Conservation (phyloP, 371 early-diverging fungal species). For the Rhizopus sp. region DNA sequence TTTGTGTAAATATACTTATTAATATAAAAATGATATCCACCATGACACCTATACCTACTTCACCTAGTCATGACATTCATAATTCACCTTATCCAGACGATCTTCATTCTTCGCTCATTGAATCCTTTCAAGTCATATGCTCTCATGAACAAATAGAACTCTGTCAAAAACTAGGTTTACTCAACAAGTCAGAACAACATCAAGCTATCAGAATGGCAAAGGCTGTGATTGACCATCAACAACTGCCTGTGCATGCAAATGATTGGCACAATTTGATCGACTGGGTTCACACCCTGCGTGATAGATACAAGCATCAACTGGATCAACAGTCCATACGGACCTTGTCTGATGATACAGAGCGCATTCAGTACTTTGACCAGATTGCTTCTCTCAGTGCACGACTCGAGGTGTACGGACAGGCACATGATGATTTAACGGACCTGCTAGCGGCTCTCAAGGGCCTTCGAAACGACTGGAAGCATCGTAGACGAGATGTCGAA, state of each 20-base stretch:
- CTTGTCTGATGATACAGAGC: conserved; percentile 20
- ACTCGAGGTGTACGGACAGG: conserved; percentile 30
- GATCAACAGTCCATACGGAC: conserved; percentile 26
- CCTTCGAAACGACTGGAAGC: conserved; percentile 32
- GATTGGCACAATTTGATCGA: conserved; percentile 27
- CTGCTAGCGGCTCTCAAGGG: conserved; percentile 24
- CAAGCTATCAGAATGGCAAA: conserved; percentile 25
- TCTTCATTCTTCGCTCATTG: conserved; percentile 20
- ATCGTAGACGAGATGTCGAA: conserved; percentile 30
- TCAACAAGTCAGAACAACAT: conserved; percentile 29
- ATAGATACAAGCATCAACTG: conserved; percentile 25
- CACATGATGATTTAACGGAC: conserved; percentile 32
- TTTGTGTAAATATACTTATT: background rate
- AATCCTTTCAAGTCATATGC: conserved; percentile 27
- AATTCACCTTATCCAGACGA: background rate
- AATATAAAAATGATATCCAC: background rate
- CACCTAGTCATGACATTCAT: background rate
- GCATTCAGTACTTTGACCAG: conserved; percentile 21
- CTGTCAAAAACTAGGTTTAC: conserved; percentile 21
- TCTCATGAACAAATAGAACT: conserved; percentile 34
- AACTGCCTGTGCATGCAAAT: conserved; percentile 14
- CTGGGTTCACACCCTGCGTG: conserved; percentile 27
- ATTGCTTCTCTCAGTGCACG: conserved; percentile 17
- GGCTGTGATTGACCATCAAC: conserved; percentile 19
- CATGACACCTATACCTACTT: background rate